Evolutionary conservation across 371 early-diverging fungal genomes (phyloP).

Genomic region (Actinomortierella wolfii): DNA sequence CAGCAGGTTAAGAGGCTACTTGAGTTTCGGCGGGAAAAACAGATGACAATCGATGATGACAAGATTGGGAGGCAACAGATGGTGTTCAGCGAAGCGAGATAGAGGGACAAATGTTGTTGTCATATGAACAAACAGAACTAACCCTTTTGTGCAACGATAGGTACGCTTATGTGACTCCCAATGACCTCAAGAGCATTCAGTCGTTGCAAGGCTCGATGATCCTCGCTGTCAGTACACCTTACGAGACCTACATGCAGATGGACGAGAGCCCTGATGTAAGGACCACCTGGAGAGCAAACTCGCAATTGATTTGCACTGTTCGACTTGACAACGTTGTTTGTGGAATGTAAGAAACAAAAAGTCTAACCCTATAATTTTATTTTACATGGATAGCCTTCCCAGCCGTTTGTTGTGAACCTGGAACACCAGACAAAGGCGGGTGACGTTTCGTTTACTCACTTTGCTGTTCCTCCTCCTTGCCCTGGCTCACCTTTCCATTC

Average conservation of each 20-base stretch:
- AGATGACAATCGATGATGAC: no score
- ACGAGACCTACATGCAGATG: conserved; percentile 38
- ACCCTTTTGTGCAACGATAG: conserved; percentile 10
- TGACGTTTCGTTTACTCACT: conserved; percentile 28
- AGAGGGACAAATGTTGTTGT: neutral
- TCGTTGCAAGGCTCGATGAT: conserved; percentile 39
- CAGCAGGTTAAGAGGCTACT: no score
- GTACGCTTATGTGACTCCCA: conserved; percentile 35
- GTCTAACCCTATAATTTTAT: neutral
- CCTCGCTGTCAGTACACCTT: conserved; percentile 35
- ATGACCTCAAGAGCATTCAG: conserved; percentile 40
- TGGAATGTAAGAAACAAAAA: no score
- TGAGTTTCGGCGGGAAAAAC: no score
- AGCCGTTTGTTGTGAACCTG: conserved; percentile 42
- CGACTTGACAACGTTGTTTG: no score
- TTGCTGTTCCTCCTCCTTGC: conserved; percentile 38
- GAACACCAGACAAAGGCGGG: conserved; percentile 41
- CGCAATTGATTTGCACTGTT: no score
- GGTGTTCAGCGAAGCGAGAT: neutral
- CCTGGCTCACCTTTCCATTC: conserved; percentile 19
- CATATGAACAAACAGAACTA: no score
- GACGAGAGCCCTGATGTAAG: conserved; percentile 35
- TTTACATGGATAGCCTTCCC: conserved; percentile 20
- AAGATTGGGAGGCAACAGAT: no score
- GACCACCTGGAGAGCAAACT: neutral